Evolutionary conservation across 805 yeast genomes (phyloP), one percentile per base, ranked within the genome.

Genomic region (Ogataea salicorniae): DNA sequence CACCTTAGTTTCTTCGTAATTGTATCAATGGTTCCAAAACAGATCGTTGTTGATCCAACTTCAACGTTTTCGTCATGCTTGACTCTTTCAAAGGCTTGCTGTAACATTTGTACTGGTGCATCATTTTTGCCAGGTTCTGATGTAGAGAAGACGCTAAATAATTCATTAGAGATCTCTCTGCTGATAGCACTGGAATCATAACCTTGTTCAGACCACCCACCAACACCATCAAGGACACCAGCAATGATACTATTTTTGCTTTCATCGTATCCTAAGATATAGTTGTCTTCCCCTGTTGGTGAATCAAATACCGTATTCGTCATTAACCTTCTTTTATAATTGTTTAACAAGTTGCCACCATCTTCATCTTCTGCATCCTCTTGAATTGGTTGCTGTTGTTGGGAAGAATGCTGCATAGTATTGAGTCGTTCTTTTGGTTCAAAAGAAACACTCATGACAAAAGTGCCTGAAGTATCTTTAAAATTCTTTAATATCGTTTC

Each of bases 141-240:
- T 53, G 42, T 7, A 39, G 41, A 31, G 65, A 29, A 46, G 57
- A 81, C 17, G 51, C 66, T 60, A 17, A 75, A 72, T 60, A 88
- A 73, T 4, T 79, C 71, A 6, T 67, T 67, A 54, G 96, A 84
- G 37, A 92, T 68, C 57, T 87, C 94, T 55, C 95, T 74, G 37
- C 94, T 83, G 50, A 92, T 87, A 7, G 92, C 92, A 48, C 89
- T 78, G 2, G 96, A 87, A 63, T 92, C 97, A 58, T 81, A 85
- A 0, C 97, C 97, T 41, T 87, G 83, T 51, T 87, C 94, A 1
- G 87, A 79, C 97, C 98, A 92, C 3, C 98, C 98, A 15, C 98
- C 98, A 4, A 94, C 98, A 14, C 99, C 99, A 68, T 92, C 99
- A 6, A 97, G 85, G 4, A 87, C 94, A 20, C 92, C 95, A n/a